Base-by-base conservation (phyloP, 2,329 filamentous ascomycete genomes). In the Colletotrichum kahawae region DNA sequence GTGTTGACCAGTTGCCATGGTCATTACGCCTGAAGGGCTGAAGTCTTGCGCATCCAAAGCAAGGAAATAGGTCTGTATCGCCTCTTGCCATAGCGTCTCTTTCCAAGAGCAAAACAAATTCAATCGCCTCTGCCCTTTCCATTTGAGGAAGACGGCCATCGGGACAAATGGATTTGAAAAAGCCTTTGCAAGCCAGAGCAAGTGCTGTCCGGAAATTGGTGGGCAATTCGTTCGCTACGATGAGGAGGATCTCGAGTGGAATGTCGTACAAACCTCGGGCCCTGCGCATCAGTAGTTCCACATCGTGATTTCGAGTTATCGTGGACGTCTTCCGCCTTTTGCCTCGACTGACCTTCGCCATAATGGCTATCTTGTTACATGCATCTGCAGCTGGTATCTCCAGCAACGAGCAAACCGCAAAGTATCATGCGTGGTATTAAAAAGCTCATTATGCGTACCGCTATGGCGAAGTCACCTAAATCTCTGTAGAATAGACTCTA, bases 261-360 rank as follows among this genome's bases (percentile, higher is more conserved):
- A 48, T 7, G 18, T 48, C 38, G 1, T 7, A n/a, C 18, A 48
- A 2, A 0, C 18, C 38, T 7, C 9, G 9, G 38, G 18, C 1
- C 0, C 38, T 48, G 38, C 9, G 38, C 7, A 48, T 12, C 9
- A 2, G 38, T n/a, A n/a, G 12, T 6, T 9, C 18, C 18, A 1
- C 38, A 48, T 48, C 38, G 18, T 2, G 38, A n/a, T n/a, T 4
- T 48, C 0, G 38, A 12, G 0, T n/a, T 2, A 5, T n/a, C 18
- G 4, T 48, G 0, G 0, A 4, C 5, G 18, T 48, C 0, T 48
- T 12, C 0, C 18, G 38, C 1, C 3, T 48, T 48, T 48, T 48
- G 7, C 18, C 38, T 12, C 38, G 9, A n/a, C 18, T 12, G 38
- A 5, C 9, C 38, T 48, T 48, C 38, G 1, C 2, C 18, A 48